A percentile compares a stretch with the other conserved stretches of the same genome.
Evolutionary conservation across 78 protist genomes (phyloP).

Genomic region (Corallochytrium limacisporum): DNA sequence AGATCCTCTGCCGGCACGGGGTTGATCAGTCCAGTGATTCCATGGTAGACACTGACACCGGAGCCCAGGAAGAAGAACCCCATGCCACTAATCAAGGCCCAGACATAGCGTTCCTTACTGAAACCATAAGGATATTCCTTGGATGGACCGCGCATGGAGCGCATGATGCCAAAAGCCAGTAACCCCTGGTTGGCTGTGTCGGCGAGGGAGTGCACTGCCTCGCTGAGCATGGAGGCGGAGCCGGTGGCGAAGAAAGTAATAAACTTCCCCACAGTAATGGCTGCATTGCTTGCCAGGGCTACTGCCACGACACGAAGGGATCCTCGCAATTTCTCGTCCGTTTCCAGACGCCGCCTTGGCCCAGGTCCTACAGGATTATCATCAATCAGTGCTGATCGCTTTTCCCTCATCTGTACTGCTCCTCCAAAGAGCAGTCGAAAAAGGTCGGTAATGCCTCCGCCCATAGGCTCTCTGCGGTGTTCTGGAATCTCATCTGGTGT

Average conservation of each 20-base stretch:
- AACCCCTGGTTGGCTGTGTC: slow-evolving; percentile 30
- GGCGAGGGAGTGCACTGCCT: slow-evolving; percentile 30
- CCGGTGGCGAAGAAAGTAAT: slow-evolving; percentile 6
- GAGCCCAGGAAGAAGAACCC: slow-evolving; percentile 39
- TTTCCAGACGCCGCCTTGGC: too few species aligned
- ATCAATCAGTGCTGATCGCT: too few species aligned
- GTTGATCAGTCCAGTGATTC: background rate
- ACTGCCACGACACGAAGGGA: too few species aligned
- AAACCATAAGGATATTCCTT: slow-evolving; percentile 27
- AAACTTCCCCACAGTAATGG: slow-evolving; percentile 6
- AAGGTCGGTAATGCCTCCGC: too few species aligned
- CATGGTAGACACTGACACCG: slow-evolving; percentile 29
- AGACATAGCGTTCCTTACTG: slow-evolving; percentile 9
- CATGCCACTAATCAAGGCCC: slow-evolving; percentile 35
- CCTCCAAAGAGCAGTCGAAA: too few species aligned
- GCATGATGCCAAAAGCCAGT: slow-evolving; percentile 25
- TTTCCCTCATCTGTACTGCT: too few species aligned
- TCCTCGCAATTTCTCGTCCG: too few species aligned
- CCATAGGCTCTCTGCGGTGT: too few species aligned
- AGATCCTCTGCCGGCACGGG: background rate
- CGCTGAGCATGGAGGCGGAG: slow-evolving; percentile 25
- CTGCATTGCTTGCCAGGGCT: too few species aligned
- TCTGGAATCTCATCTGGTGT: too few species aligned
- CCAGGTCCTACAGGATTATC: too few species aligned
- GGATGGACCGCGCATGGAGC: slow-evolving; percentile 9